These are phyloP conservation scores for Fusarium sp. DNA, from an alignment of 2,329 filamentous ascomycete genomes.

Conservation along the genomic window DNA sequence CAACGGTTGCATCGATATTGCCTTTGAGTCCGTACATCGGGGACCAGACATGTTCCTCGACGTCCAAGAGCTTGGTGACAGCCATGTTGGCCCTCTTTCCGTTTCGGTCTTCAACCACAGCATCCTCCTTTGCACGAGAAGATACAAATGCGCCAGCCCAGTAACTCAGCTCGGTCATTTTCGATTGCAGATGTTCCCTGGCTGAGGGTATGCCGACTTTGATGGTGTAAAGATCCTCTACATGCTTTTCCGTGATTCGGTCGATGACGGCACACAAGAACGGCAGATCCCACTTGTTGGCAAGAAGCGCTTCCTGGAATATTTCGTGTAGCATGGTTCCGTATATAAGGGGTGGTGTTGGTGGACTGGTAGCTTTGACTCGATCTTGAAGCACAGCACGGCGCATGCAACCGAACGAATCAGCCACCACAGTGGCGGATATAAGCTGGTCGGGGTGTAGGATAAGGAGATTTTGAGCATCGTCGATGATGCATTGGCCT, in stretches of 20 bases:
- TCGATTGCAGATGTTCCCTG: constrained; percentile 81
- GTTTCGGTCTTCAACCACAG: constrained; percentile 82
- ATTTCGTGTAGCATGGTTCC: constrained; percentile 95
- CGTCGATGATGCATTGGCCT: constrained; percentile 84
- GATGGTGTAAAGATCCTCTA: constrained; percentile 91
- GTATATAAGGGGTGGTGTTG: constrained; percentile 85
- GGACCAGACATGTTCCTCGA: constrained; percentile 98
- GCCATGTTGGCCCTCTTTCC: constrained; percentile 82
- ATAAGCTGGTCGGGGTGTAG: constrained; percentile 95
- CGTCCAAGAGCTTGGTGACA: constrained; percentile 92
- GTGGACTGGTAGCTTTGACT: constrained; percentile 87
- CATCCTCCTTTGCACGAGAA: constrained; percentile 73
- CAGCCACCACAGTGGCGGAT: constrained; percentile 94
- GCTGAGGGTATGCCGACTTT: constrained; percentile 79
- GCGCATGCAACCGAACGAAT: constrained; percentile 91
- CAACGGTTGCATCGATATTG: constrained; percentile 96
- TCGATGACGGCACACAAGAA: constrained; percentile 77
- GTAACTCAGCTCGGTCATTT: constrained; percentile 81
- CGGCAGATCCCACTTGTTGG: constrained; percentile 80
- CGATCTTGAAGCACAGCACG: constrained; percentile 94
- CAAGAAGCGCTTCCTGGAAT: constrained; percentile 88
- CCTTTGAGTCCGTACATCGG: constrained; percentile 97
- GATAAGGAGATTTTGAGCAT: constrained; percentile 85
- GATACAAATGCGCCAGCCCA: constrained; percentile 89
- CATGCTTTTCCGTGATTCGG: constrained; percentile 76